phyloP scores from a whole-genome alignment of 179 eudicot genomes.

The Carnegiea gigantea region DNA sequence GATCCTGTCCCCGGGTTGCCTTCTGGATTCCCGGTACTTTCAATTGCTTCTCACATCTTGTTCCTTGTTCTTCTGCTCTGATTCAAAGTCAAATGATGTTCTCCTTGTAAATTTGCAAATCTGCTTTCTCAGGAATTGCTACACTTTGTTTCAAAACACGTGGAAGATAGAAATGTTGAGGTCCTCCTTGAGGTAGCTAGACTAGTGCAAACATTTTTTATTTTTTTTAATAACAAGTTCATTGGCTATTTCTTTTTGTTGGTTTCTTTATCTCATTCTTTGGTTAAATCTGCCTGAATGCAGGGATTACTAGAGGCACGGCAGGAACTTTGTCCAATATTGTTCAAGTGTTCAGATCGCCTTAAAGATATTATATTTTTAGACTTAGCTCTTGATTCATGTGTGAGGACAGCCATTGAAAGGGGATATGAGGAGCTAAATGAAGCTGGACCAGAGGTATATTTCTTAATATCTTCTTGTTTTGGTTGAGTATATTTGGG shows the following conservation, averaged over 20 bases:
- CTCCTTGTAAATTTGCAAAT: slow-evolving; percentile 10
- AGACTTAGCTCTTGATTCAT: slow-evolving; percentile 92
- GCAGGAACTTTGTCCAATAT: slow-evolving; percentile 70
- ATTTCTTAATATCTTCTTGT: background rate
- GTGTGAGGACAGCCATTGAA: slow-evolving; percentile 84
- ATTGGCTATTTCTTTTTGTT: background rate
- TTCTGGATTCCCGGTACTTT: slow-evolving; percentile 77
- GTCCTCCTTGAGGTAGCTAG: slow-evolving; percentile 79
- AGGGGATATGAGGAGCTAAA: slow-evolving; percentile 94
- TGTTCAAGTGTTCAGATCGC: slow-evolving; percentile 61
- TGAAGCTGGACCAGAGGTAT: slow-evolving; percentile 89
- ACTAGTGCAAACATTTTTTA: background rate
- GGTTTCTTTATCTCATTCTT: slow-evolving; percentile 6
- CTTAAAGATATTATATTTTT: slow-evolving; percentile 89
- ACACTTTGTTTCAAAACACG: slow-evolving; percentile 65
- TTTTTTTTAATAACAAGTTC: background rate
- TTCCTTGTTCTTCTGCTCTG: background rate
- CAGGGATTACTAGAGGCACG: slow-evolving; percentile 96
- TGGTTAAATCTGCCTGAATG: background rate
- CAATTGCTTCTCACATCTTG: background rate
- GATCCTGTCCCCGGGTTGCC: slow-evolving; percentile 92
- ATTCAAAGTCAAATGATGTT: background rate
- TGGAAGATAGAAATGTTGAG: slow-evolving; percentile 88
- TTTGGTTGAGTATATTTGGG: background rate
- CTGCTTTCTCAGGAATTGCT: slow-evolving; percentile 66